Base-by-base conservation (phyloP, 352 stramenopile genomes). In the Pythium grandisporangium region DNA sequence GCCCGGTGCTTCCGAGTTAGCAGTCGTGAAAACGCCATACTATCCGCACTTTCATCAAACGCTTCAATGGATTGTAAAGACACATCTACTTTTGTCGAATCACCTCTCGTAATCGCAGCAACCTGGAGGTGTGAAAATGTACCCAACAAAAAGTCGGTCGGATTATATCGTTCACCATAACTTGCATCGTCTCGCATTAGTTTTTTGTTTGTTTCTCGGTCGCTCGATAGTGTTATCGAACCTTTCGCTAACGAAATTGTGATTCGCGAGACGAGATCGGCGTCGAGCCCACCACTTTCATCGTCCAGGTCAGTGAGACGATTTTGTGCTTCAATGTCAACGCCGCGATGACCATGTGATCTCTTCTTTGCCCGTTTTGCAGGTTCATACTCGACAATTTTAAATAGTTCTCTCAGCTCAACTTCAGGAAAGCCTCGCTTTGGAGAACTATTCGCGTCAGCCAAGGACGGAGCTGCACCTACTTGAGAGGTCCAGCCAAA, bases 1-100 rank as follows among this genome's bases (percentile, higher is more conserved):
- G 48, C 44, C 27, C 54, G 51, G 24, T 82, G 69, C 36, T 90
- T 89, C 34, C 76, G 61, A 35, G 68, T 81, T n/a, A 93, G 42
- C 19, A 93, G 54, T 5, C 76, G 73, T 14, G 79, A 86, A 57
- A 93, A 93, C 6, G 70, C 63, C 30, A 76, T 84, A 34, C 70
- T 90, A 44, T 91, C 71, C n/a, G 76, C 73, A 40, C 78, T 90
- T 54, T 93, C 78, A 51, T 94, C 82, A 53, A 81, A 93, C 6
- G 73, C 72, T 35, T 94, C 79, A 39, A 94, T 86, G 20, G 77
- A 76, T 42, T 94, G 79, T 3, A 94, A 57, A n/a, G 79, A 93
- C 0, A 93, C 56, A 45, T 93, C 78, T 16, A 93, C 57, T 46
- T 84, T 76, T 25, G 84, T 77, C 10, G 74, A 78, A 40, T 86